Evolutionary conservation across 352 stramenopile species (phyloP).

Genomic region (Globisporangium irregulare): DNA sequence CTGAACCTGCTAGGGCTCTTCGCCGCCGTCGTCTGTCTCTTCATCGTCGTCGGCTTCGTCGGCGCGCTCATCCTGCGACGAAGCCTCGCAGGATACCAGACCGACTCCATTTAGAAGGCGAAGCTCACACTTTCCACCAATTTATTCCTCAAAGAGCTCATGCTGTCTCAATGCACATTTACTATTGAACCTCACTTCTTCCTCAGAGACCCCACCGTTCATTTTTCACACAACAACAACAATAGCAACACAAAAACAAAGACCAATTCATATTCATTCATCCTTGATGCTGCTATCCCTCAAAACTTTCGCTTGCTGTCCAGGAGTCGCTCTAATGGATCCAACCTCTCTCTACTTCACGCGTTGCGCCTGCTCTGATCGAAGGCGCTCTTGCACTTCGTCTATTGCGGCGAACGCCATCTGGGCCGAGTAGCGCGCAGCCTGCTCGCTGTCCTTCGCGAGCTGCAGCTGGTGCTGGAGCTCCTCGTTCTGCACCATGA

Average conservation of each 20-base stretch:
- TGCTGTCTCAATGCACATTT: background rate
- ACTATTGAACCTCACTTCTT: background rate
- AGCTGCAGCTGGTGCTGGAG: constrained; percentile 41
- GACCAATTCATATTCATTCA: constrained; percentile 26
- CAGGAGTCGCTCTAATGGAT: background rate
- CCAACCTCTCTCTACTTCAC: background rate
- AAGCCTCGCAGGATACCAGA: constrained; percentile 80
- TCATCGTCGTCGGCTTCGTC: constrained; percentile 69
- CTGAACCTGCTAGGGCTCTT: constrained; percentile 69
- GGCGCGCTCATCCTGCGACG: constrained; percentile 67
- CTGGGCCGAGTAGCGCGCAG: constrained; percentile 67
- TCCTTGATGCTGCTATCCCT: constrained; percentile 4
- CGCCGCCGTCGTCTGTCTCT: constrained; percentile 65
- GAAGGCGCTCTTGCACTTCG: constrained; percentile 44
- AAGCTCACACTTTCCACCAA: background rate
- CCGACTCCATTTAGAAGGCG: constrained; percentile 64
- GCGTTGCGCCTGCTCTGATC: constrained; percentile 37
- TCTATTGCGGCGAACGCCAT: constrained; percentile 67
- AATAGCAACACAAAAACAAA: background rate
- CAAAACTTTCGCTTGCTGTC: background rate
- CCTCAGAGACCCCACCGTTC: background rate
- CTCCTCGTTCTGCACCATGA: constrained; percentile 30
- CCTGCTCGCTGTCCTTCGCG: constrained; percentile 69
- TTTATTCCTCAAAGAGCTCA: background rate
- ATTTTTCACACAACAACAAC: background rate